Evolutionary conservation across 2,329 filamentous ascomycete species (phyloP), one percentile per base, ranked within the genome.

Genomic region (Colletotrichum nymphaeae): DNA sequence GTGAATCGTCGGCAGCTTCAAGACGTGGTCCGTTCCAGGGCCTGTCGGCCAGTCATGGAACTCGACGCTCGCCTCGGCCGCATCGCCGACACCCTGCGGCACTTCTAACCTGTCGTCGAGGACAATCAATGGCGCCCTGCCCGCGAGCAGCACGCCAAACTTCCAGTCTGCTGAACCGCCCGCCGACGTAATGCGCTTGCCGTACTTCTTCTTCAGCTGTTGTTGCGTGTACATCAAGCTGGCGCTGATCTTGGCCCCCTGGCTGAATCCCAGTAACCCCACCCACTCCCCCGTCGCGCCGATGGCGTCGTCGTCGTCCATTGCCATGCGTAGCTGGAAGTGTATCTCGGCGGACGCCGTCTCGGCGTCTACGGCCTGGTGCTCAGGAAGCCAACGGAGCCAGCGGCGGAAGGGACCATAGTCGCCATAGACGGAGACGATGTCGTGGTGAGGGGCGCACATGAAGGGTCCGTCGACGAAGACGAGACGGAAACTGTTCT

Each of bases 401-500:
- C 87, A 89, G 72, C 86, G 83, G 75, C 85, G 85, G 80, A 94
- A 95, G 1, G 93, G 93, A 0, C 88, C 93, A 73, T 86, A 88
- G 73, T 90, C 87, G 57, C 87, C 88, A 80, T 94, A 95, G 5
- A 94, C 91, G 16, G 86, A 81, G 24, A 90, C 81, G 16, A 95
- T 89, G 75, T 89, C 91, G 0, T 90, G 86, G 53, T 92, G 91
- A 1, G 93, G 84, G 3, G 85, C 80, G 75, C 90, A 92, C 69
- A 87, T 84, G 80, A 92, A 93, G 1, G 93, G 93, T 0, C 86
- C 93, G 76, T 95, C 90, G 75, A 89, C 90, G 83, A 93, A 96
- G 78, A 93, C 90, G 75, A 95, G 87, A 53, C 93, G 91, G 81
- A 95, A 94, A 58, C 87, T 82, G 7, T 86, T 80, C 57, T 83